These are phyloP conservation scores for Penicillium soppii DNA, from an alignment of 495 filamentous ascomycete species.

Conservation along the genomic window DNA sequence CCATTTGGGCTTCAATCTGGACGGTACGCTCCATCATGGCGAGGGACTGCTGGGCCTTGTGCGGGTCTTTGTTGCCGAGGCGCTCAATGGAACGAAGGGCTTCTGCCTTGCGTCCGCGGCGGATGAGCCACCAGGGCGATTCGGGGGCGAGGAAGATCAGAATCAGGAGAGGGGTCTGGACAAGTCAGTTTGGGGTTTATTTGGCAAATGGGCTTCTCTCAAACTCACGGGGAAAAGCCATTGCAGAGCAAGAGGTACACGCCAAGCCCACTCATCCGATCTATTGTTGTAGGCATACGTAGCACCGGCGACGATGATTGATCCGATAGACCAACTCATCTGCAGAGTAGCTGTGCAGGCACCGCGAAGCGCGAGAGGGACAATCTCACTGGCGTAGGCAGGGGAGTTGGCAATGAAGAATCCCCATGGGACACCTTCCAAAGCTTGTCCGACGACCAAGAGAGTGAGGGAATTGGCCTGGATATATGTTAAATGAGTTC, in stretches of 20 bases:
- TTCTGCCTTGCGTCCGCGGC: conserved; percentile 58
- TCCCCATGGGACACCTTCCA: conserved; percentile 73
- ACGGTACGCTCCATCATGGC: conserved; percentile 76
- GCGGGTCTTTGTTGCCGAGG: conserved; percentile 53
- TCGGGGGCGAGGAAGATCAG: conserved; percentile 66
- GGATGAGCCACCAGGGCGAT: conserved; percentile 59
- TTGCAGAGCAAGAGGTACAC: conserved; percentile 63
- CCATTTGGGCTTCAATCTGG: conserved; percentile 61
- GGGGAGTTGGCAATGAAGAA: conserved; percentile 71
- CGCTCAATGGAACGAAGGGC: conserved; percentile 63
- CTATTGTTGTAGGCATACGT: conserved; percentile 56
- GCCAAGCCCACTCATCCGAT: conserved; percentile 54
- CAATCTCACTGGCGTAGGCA: conserved; percentile 71
- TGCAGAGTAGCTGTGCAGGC: conserved; percentile 70
- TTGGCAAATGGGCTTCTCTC: neutral
- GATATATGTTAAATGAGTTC: neutral
- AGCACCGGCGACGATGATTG: conserved; percentile 65
- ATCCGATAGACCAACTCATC: conserved; percentile 71
- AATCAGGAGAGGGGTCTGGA: conserved; percentile 56
- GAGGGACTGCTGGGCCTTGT: conserved; percentile 62
- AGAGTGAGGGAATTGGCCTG: conserved; percentile 56
- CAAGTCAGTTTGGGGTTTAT: neutral
- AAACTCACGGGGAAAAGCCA: conserved; percentile 69
- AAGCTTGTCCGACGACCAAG: conserved; percentile 63
- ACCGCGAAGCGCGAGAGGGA: conserved; percentile 60